These are phyloP conservation scores for Canavalia ensiformis DNA, from an alignment of 306 rosid species.

Conservation along the genomic window DNA sequence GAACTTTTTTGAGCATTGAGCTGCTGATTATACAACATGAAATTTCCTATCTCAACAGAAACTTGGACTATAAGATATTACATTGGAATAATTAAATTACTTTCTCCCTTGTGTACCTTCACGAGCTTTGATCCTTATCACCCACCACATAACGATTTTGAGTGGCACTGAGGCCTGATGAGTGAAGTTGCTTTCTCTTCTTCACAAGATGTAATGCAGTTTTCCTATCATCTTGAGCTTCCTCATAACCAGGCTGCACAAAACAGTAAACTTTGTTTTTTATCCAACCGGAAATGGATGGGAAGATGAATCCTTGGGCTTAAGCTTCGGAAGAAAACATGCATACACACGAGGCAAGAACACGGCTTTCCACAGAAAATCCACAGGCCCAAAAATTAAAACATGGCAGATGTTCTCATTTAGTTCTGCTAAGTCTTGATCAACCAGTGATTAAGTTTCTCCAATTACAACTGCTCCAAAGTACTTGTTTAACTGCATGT, in stretches of 20 bases:
- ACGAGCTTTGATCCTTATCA: conserved; percentile 50
- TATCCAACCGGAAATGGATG: conserved; percentile 8
- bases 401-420: not conserved
- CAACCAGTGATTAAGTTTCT: not conserved
- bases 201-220: conserved; percentile 72
- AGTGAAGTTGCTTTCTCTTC: conserved; percentile 84
- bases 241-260: conserved; percentile 59
- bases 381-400: not conserved
- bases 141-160: conserved; percentile 57
- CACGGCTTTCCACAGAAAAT: not conserved
- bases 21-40: conserved; percentile 10
- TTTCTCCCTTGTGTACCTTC: conserved; percentile 38
- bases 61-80: conserved; percentile 7
- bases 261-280: conserved; percentile 4
- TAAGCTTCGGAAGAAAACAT: conserved; percentile 2
- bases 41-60: not conserved
- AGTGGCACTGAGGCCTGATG: conserved; percentile 50
- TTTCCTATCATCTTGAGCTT: conserved; percentile 62
- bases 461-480: not conserved
- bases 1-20: conserved; percentile 15
- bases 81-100: conserved; percentile 5
- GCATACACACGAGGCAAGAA: not conserved
- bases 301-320: conserved; percentile 9
- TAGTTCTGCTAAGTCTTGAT: not conserved
- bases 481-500: conserved; percentile 9